Base-by-base conservation (phyloP, 1,284 basidiomycete species). In the Cryptococcus sp. region DNA sequence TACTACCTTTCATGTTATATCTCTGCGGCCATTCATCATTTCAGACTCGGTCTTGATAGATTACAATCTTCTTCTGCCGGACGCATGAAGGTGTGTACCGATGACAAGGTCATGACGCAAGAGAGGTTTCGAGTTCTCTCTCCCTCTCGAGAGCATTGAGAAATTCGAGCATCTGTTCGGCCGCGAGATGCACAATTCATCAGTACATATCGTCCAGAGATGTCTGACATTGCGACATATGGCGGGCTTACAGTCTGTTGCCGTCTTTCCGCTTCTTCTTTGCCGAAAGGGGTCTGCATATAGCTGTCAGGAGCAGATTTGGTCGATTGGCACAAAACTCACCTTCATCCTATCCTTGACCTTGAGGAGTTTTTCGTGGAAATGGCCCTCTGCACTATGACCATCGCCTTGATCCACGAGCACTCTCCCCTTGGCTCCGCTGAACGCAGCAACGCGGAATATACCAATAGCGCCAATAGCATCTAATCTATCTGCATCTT, bases 401-500 rank as follows among this genome's bases (percentile, higher is more conserved):
- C 82, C 76, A 67, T 85, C 82, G 44, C 79, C 80, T 46, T 76
- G 50, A 19, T 57, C 52, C 13, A 59, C 52, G 15, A 67, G 16
- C 26, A 67, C 56, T 11, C 63, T 51, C 41, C 59, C 61, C 25
- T 55, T 57, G 0, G 81, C 83, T 11, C 86, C 83, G 58, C 85
- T 89, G 71, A 86, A 96, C 0, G 93, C 92, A 1, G 91, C 86
- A 68, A 89, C 93, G 0, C 93, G 84, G 81, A 96, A 79, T 60
- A 96, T 85, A 3, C 91, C 93, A 61, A 95, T 89, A 5, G 88
- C 89, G 2, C 93, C 93, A 48, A 97, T 93, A 1, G 91, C 91
- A 73, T 97, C 93, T 16, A 97, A 77, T 45, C 93, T 82, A 72
- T 96, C 93, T 0, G 92, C 92, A 73, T 97, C 93, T 74, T 94